phyloP scores from a whole-genome alignment of 2,329 filamentous ascomycete species.

The Diplodia intermedia region DNA sequence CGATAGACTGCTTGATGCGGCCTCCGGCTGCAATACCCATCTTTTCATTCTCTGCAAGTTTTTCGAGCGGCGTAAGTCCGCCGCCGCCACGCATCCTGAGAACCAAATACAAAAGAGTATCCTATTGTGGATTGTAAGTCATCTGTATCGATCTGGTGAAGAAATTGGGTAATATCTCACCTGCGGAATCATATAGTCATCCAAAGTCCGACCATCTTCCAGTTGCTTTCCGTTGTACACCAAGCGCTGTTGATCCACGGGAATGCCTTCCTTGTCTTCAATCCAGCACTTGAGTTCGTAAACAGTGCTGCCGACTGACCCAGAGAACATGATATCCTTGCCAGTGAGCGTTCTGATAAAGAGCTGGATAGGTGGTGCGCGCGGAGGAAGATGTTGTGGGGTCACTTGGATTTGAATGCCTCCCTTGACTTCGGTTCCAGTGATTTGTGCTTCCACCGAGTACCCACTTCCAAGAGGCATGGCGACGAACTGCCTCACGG shows the following conservation, averaged over 20 bases:
- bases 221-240: background rate
- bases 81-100: too few relatives aligned
- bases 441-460: slow-evolving; percentile 56
- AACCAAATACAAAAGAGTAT: too few relatives aligned
- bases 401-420: slow-evolving; percentile 50
- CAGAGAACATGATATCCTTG: background rate
- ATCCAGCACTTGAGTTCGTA: background rate
- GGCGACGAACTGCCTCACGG: slow-evolving; percentile 58
- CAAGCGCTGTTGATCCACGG: background rate
- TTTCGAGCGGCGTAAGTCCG: too few relatives aligned
- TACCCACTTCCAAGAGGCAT: slow-evolving; percentile 54
- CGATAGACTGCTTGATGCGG: slow-evolving; percentile 51
- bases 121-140: too few relatives aligned
- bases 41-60: slow-evolving; percentile 16
- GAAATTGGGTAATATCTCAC: too few relatives aligned
- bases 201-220: too few relatives aligned
- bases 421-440: slow-evolving; percentile 50
- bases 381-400: background rate
- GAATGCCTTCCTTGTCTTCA: background rate
- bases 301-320: background rate
- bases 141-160: too few relatives aligned
- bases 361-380: background rate
- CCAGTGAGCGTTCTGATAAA: background rate
- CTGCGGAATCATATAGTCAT: too few relatives aligned
- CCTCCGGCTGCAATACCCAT: slow-evolving; percentile 53